Evolutionary conservation across 768 basidiomycete genomes (phyloP), one percentile per base, ranked within the genome.

Genomic region (Exsudoporus frostii): DNA sequence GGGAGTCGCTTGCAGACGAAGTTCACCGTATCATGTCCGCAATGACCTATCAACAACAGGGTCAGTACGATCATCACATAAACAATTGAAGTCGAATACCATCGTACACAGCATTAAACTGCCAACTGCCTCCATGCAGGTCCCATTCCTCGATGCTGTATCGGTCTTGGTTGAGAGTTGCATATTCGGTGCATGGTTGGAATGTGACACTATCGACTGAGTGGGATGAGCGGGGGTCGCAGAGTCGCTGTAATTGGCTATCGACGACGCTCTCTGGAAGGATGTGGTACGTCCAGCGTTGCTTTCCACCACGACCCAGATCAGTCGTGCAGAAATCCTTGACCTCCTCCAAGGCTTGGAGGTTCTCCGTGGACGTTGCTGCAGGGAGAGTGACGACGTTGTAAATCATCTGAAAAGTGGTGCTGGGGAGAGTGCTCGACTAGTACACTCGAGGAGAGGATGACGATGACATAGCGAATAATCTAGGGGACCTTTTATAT

Each of bases 261-360:
- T 74, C 66, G 24, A 83, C 56, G 5, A 54, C 63, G 11, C 68
- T 71, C 52, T 81, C 77, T 15, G 68, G 47, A 24, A 83, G 72
- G 25, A 75, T 61, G 17, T 75, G 78, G 62, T 81, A 84, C 4
- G 80, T 76, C 81, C 82, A 83, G 33, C 75, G 74, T 32, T 76
- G 75, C 48, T 67, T 71, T 30, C 79, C 81, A 8, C 77, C 73
- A 41, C 73, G 74, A 56, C 81, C 81, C 61, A 83, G 76, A 64
- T 83, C 79, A 7, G 81, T 83, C 19, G 68, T 71, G 15, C 68
- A 71, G 58, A 82, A 81, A 59, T 81, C 65, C 57, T 74, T 77
- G 46, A 82, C 81, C 60, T 83, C 80, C 36, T 77, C 72, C 51
- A 83, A 65, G 8, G 80, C 79, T 39, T 73, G 74, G 29, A 76